Percentiles rank a stretch among this genome's conserved stretches.
phyloP scores from a whole-genome alignment of 768 basidiomycete species.

The Podaxis carcinomalis region DNA sequence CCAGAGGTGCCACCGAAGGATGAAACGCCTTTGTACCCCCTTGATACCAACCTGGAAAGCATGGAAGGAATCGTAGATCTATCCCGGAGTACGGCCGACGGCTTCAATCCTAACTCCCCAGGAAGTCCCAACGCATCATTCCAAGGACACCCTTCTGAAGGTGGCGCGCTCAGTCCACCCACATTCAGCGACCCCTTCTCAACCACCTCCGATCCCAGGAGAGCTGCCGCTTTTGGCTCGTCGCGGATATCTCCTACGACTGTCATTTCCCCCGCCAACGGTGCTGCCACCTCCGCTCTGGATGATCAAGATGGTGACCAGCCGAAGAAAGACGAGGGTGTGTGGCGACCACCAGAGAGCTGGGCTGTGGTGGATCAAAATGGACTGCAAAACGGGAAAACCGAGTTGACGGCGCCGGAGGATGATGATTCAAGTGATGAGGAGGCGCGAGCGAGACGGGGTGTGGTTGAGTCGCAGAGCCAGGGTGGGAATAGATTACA shows the following conservation, averaged over 20 bases:
- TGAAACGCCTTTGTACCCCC: constrained; percentile 29
- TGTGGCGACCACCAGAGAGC: constrained; percentile 73
- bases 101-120: constrained; percentile 33
- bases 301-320: constrained; percentile 9
- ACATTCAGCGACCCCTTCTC: constrained; percentile 41
- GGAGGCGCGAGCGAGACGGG: constrained; percentile 14
- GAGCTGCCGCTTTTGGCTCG: background rate
- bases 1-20: constrained; percentile 1
- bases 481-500: background rate
- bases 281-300: background rate
- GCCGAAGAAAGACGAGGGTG: constrained; percentile 22
- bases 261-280: background rate
- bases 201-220: background rate
- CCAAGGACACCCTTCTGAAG: constrained; percentile 21
- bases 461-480: background rate
- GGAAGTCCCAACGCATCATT: constrained; percentile 38
- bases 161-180: constrained; percentile 22
- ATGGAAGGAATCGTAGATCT: constrained; percentile 83
- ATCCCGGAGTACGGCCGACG: constrained; percentile 7
- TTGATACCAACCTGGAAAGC: constrained; percentile 66
- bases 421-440: constrained; percentile 27
- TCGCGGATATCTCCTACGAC: constrained; percentile 13
- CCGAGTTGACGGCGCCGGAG: constrained; percentile 29
- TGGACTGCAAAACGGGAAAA: constrained; percentile 18
- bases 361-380: constrained; percentile 64